phyloP scores from a whole-genome alignment of 306 rosid genomes.

The Sesbania bispinosa region DNA sequence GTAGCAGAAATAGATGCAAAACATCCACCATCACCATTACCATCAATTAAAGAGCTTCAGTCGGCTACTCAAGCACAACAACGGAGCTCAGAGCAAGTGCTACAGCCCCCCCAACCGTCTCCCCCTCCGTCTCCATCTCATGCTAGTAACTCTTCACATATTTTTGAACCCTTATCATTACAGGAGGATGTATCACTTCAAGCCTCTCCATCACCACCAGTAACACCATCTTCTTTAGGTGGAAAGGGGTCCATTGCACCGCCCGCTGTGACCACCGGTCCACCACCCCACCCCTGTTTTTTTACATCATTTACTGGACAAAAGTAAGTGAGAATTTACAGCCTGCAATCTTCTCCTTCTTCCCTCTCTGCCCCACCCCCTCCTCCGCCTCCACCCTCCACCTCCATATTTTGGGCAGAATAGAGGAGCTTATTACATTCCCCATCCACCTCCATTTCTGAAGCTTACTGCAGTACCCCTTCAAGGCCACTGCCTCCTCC shows the following conservation, averaged over 20 bases:
- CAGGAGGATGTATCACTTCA: slow-evolving; percentile 30
- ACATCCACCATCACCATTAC: slow-evolving; percentile 33
- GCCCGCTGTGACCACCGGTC: slow-evolving; percentile 33
- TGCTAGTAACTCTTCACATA: slow-evolving; percentile 10
- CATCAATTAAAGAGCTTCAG: slow-evolving; percentile 38
- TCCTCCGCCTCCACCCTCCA: slow-evolving; percentile 39
- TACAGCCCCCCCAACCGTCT: slow-evolving; percentile 14
- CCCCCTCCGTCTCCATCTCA: slow-evolving; percentile 22
- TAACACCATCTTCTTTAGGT: slow-evolving; percentile 20
- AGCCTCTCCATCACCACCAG: slow-evolving; percentile 22
- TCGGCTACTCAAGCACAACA: slow-evolving; percentile 23
- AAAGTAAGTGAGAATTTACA: slow-evolving; percentile 10
- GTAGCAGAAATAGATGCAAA: slow-evolving; percentile 41
- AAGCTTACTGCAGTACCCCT: neutral
- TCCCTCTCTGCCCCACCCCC: slow-evolving; percentile 38
- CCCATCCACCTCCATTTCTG: slow-evolving; percentile 7
- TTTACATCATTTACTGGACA: slow-evolving; percentile 15
- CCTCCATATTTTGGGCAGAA: slow-evolving; percentile 32
- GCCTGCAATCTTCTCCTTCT: slow-evolving; percentile 29
- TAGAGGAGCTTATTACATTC: slow-evolving; percentile 17
- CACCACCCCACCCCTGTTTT: slow-evolving; percentile 28
- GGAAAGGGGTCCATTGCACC: slow-evolving; percentile 9
- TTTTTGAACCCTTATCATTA: slow-evolving; percentile 17
- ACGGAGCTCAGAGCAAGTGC: slow-evolving; percentile 30
- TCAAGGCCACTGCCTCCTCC: slow-evolving; percentile 28